phyloP scores from a whole-genome alignment of 164 flowering plant genomes.

The Tetrastigma voinierianum region DNA sequence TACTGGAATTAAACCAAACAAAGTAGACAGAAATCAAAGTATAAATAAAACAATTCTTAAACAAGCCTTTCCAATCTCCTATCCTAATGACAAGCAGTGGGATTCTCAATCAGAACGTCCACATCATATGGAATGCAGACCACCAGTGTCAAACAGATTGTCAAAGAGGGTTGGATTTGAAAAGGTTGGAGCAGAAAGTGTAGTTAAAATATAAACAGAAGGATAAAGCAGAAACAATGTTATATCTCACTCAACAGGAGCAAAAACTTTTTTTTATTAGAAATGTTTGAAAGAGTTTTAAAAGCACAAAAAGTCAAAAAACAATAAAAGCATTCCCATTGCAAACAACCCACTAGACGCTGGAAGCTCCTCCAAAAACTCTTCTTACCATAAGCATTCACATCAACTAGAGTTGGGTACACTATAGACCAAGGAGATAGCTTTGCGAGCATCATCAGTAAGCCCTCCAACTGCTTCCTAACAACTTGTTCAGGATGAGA shows the following conservation, averaged over 20 bases:
- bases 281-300: neutral
- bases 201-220: neutral
- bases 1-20: too few species aligned
- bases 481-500: slow-evolving; percentile 84
- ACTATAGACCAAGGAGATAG: slow-evolving; percentile 88
- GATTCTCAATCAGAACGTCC: neutral
- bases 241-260: neutral
- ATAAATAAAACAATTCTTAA: neutral
- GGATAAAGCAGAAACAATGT: neutral
- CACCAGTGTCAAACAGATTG: neutral
- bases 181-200: neutral
- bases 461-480: slow-evolving; percentile 73
- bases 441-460: slow-evolving; percentile 83
- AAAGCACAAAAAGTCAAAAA: neutral
- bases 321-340: slow-evolving; percentile 21
- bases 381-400: slow-evolving; percentile 72
- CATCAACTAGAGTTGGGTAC: slow-evolving; percentile 88
- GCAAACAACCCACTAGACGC: slow-evolving; percentile 77
- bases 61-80: neutral
- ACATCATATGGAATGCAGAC: neutral
- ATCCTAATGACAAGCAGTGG: neutral
- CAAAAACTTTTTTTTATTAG: neutral
- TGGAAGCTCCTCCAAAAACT: slow-evolving; percentile 89
- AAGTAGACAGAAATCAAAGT: neutral
- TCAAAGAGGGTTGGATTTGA: neutral